phyloP scores from a whole-genome alignment of 768 basidiomycete genomes.

The Lactarius pseudohatsudake region DNA sequence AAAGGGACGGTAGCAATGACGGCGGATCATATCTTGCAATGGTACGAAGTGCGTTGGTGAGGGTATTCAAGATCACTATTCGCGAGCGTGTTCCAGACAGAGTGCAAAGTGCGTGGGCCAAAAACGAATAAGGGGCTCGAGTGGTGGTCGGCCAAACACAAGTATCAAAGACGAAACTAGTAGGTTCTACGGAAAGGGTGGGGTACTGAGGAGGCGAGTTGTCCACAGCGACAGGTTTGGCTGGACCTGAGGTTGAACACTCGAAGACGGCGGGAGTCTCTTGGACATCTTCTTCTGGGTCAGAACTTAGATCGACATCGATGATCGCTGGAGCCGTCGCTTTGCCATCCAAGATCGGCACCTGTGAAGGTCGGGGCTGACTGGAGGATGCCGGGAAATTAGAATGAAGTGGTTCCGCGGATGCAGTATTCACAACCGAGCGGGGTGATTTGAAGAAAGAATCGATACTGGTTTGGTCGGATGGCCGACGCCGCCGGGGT shows the following conservation, averaged over 20 bases:
- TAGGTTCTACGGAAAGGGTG: slow-evolving; percentile 51
- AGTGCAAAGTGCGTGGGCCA: slow-evolving; percentile 60
- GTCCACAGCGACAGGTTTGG: background rate
- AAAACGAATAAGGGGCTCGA: slow-evolving; percentile 66
- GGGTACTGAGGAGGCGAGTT: slow-evolving; percentile 29
- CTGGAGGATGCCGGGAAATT: slow-evolving; percentile 2
- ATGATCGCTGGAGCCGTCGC: slow-evolving; percentile 32
- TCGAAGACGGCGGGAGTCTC: slow-evolving; percentile 1
- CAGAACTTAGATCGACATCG: slow-evolving; percentile 38
- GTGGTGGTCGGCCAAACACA: slow-evolving; percentile 44
- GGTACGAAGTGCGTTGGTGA: slow-evolving; percentile 74
- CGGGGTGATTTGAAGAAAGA: slow-evolving; percentile 24
- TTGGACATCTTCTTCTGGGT: slow-evolving; percentile 19
- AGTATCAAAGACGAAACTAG: slow-evolving; percentile 43
- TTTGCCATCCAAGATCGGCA: slow-evolving; percentile 12
- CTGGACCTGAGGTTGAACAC: background rate
- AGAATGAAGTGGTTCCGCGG: slow-evolving; percentile 20
- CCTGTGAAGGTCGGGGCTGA: background rate
- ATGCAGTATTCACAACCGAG: background rate
- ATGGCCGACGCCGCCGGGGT: slow-evolving; percentile 3
- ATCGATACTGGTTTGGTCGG: slow-evolving; percentile 20
- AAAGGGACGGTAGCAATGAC: slow-evolving; percentile 74
- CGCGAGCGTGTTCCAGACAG: slow-evolving; percentile 71
- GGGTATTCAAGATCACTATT: slow-evolving; percentile 60
- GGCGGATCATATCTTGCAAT: slow-evolving; percentile 63